Percentiles rank a stretch among this genome's conserved stretches.
phyloP scores from a whole-genome alignment of 768 basidiomycete species.

The Cystoderma amianthinum region DNA sequence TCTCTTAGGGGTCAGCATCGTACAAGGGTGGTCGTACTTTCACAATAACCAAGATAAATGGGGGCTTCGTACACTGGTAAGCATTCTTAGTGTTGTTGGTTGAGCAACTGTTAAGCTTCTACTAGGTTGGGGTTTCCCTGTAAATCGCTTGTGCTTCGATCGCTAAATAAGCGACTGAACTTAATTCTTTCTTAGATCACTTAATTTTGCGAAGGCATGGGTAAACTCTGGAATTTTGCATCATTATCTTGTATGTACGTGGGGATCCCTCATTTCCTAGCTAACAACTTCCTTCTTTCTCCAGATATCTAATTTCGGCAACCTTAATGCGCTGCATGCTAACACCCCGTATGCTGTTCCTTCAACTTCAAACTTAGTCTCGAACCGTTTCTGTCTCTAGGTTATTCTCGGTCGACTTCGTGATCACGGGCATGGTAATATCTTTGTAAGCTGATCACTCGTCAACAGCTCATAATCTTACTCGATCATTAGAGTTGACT shows the following conservation, averaged over 20 bases:
- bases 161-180: not conserved
- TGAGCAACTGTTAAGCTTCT: not conserved
- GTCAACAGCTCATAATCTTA: too few relatives aligned
- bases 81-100: not conserved
- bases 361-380: not conserved
- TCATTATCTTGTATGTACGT: constrained; percentile 2
- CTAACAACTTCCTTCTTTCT: too few relatives aligned
- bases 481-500: not conserved
- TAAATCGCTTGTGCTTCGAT: not conserved
- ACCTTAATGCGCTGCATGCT: not conserved
- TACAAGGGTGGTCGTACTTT: constrained; percentile 1
- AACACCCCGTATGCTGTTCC: not conserved
- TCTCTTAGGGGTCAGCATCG: not conserved
- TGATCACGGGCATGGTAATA: not conserved
- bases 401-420: not conserved
- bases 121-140: not conserved
- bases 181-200: not conserved
- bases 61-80: not conserved
- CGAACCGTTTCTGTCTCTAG: not conserved
- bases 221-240: not conserved
- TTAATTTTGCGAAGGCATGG: not conserved
- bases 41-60: not conserved
- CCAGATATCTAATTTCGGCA: not conserved
- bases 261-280: not conserved
- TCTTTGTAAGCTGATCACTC: not conserved